Base-by-base conservation (phyloP, 1,284 basidiomycete genomes). In the Ustilago esculenta region DNA sequence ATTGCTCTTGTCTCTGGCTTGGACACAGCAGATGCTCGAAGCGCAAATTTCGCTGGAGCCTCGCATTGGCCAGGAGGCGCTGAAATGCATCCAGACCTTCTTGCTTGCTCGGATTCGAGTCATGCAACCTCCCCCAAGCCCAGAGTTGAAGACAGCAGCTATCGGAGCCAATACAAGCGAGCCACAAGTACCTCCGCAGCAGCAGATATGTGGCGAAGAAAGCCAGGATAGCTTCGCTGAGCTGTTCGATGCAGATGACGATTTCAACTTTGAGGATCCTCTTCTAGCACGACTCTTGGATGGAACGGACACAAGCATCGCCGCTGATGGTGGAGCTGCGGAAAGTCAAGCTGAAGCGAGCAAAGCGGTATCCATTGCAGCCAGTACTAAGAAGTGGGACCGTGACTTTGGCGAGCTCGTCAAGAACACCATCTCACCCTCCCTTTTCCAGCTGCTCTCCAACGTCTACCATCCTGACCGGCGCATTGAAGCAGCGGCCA, bases 221-320 rank as follows among this genome's bases (percentile, higher is more conserved):
- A 87, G 50, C 85, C 85, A 88, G 72, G 91, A 92, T 66, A 94
- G 91, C 71, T 90, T 92, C 76, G 70, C 65, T 4, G 90, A 93
- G 60, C 83, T 86, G 24, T 83, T 80, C 41, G 84, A 87, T 25
- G 59, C 55, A 6, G 85, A 85, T 52, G 80, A 88, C 36, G 86
- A 89, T 65, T 68, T 84, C 25, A 84, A 84, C 43, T 84, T 87
- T 30, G 85, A 89, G 40, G 88, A 90, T 70, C 86, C 87, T 2
- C 84, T 85, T 20, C 79, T 90, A 5, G 80, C 86, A 12, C 85
- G 85, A 12, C 85, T 86, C 14, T 81, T 89, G 20, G 87, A 86
- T 9, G 84, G 82, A 10, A 83, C 81, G 12, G 73, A 70, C 8
- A 39, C 47, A 8, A 47, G 10, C 24, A 25, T 25, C 9, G 36